Base-by-base conservation (phyloP, 1,284 basidiomycete species). In the Afroboletus lepidellus region DNA sequence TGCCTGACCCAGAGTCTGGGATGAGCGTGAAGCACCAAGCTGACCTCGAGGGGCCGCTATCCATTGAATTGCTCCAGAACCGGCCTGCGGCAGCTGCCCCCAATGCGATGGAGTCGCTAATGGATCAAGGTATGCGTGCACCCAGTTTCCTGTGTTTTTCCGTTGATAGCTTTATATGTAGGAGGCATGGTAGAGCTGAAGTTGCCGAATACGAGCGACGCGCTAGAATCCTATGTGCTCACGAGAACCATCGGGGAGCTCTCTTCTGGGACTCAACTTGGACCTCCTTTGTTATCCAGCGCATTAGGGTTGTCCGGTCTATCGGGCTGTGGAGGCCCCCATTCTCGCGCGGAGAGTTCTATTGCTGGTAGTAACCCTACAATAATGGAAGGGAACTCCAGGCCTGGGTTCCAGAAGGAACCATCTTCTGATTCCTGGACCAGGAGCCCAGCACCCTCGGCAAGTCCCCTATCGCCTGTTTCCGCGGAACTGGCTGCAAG, bases 131-230 rank as follows among this genome's bases (percentile, higher is more conserved):
- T 80, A 56, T 43, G 69, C 59, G 3, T 21, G 41, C 34, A 13
- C 5, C 18, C 43, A 18, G 8, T 48, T 54, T 38, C 27, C 43
- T 29, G 52, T 33, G 30, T 37, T 32, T 39, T 24, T 42, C 25
- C 37, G 30, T 37, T 38, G 41, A 51, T 20, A 8, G 6, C 3
- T 25, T 44, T 32, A 48, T 33, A 38, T 41, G 25, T 50, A 86
- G 84, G 80, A 24, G 84, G 84, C 3, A 71, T 77, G 36, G 82
- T 86, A 13, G 84, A 87, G 65, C 67, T 85, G 45, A 72, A 72
- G 42, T 71, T 83, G 38, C 71, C 76, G 23, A 75, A 76, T 54
- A 45, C 55, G 8, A 50, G 34, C 41, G 71, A 72, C 33, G 72
- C 72, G 29, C 72, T 73, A 24, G 72, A 71, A 25, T 67, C 74